Base-by-base conservation (phyloP, 495 filamentous ascomycete species). In the Trichoderma reesei region DNA sequence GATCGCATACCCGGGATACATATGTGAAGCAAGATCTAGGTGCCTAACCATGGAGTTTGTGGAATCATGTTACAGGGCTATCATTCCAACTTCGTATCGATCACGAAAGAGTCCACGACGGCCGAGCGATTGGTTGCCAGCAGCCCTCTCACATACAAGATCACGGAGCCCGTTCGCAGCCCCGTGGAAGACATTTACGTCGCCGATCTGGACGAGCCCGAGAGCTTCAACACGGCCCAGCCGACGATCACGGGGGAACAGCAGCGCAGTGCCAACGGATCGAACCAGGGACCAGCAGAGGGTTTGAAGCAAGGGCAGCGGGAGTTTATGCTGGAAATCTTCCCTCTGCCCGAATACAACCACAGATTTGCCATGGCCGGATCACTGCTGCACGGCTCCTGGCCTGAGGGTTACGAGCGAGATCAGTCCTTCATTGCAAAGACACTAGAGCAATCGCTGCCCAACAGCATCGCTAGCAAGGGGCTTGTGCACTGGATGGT, bases 401-500 rank as follows among this genome's bases (percentile, higher is more conserved):
- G 77, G 76, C 74, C 73, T 48, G 11, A 71, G 63, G 51, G 20
- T n/a, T 38, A 33, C 16, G 66, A 65, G n/a, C 63, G 69, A 16
- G 20, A 64, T 14, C 48, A 65, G 18, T 72, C 72, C 18, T 73
- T 74, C 59, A 65, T 74, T 3, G 74, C 68, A 0, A 65, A 72
- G 4, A 71, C 71, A 4, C 68, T 84, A 61, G 42, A 67, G 31
- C 63, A 46, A 16, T 61, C 68, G n/a, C 62, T 81, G n/a, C 76
- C 79, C 2, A 46, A 66, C 3, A 70, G 70, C 18, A 68, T 74
- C 26, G 75, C 74, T 65, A 64, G 67, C 34, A 66, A 65, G n/a
- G 80, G 74, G 3, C 65, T 82, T 38, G 64, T 63, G 26, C 80
- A 82, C 62, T 84, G 81, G 81, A 75, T 81, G 61, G 76, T 72